Evolutionary conservation across 1,284 basidiomycete species (phyloP), one percentile per base, ranked within the genome.

Genomic region (Coniferiporia weirii): DNA sequence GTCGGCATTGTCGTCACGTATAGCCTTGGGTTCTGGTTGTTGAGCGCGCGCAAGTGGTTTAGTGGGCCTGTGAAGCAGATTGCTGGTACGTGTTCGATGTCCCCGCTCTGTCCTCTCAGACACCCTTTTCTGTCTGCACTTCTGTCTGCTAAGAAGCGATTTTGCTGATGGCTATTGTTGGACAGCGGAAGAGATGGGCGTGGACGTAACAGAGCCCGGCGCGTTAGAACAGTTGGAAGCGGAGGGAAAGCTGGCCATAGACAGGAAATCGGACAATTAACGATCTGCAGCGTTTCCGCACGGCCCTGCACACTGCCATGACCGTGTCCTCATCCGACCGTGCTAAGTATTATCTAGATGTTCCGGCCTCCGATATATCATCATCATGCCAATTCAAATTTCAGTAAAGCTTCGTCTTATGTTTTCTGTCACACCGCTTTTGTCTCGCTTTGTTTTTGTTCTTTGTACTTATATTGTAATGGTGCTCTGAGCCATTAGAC

Each of bases 41-140:
- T 87, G 56, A 85, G 81, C 66, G 87, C 87, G 13, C 74, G 85
- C 55, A 83, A 80, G 66, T 87, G 84, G 84, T 89, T 87, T 67
- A 78, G 73, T 0, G 86, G 86, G 0, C 85, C 85, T 40, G 72
- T 87, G 7, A 81, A 79, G 69, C 84, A 86, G 68, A 85, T 86
- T 54, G 74, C 72, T 62, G 80, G 83, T 83, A 64, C 32, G 76
- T 69, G 12, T 43, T 45, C 36, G 19, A 47, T 20, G n/a, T 20
- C 13, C 9, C 22, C 34, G 3, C 22, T 19, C 45, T 35, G 13
- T n/a, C n/a, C n/a, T n/a, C n/a, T n/a, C n/a, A n/a, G n/a, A n/a
- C n/a, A n/a, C n/a, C n/a, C n/a, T n/a, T n/a, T n/a, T n/a, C n/a
- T n/a, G n/a, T n/a, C n/a, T n/a, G n/a, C n/a, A n/a, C n/a, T n/a